Percentiles rank a stretch among this genome's conserved stretches.
Conservation (phyloP, 805 yeast species). For the Wickerhamiella spandovensis region DNA sequence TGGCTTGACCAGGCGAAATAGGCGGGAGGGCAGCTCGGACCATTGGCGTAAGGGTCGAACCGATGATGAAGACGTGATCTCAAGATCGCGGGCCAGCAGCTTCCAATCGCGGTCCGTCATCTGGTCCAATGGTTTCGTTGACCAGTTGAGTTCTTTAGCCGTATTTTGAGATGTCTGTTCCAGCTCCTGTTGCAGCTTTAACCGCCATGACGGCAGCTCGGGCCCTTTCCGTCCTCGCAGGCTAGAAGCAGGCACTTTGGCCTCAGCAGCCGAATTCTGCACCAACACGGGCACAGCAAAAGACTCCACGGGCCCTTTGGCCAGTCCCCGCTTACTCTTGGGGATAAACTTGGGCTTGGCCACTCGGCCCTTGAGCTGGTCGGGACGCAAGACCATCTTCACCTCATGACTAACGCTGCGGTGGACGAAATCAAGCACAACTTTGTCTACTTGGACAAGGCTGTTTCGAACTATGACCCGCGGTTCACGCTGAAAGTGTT, state of each 20-base stretch:
- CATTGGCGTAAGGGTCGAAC: conserved; percentile 59
- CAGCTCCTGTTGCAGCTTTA: conserved; percentile 15
- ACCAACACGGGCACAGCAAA: too few relatives aligned
- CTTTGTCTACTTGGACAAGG: conserved; percentile 41
- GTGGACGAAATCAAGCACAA: conserved; percentile 24
- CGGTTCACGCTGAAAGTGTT: conserved; percentile 76
- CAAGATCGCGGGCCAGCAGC: conserved; percentile 63
- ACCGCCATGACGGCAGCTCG: conserved; percentile 15
- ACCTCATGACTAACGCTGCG: conserved; percentile 4
- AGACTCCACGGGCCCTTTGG: conserved; percentile 6
- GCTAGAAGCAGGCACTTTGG: too few relatives aligned
- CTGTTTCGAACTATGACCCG: conserved; percentile 65
- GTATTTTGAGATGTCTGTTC: neutral
- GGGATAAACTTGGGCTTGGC: conserved; percentile 8
- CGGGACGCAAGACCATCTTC: neutral
- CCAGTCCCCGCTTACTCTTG: conserved; percentile 3
- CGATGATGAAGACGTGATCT: conserved; percentile 42
- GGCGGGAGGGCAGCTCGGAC: conserved; percentile 46
- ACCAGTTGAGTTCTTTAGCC: conserved; percentile 31
- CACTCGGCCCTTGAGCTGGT: conserved; percentile 2
- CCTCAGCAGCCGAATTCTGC: too few relatives aligned
- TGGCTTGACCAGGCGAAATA: conserved; percentile 10
- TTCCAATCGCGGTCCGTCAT: conserved; percentile 89
- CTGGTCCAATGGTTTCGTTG: conserved; percentile 41
- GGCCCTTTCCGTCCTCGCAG: too few relatives aligned